Conservation (phyloP, 257 asterid species). For the Osmanthus fragrans region DNA sequence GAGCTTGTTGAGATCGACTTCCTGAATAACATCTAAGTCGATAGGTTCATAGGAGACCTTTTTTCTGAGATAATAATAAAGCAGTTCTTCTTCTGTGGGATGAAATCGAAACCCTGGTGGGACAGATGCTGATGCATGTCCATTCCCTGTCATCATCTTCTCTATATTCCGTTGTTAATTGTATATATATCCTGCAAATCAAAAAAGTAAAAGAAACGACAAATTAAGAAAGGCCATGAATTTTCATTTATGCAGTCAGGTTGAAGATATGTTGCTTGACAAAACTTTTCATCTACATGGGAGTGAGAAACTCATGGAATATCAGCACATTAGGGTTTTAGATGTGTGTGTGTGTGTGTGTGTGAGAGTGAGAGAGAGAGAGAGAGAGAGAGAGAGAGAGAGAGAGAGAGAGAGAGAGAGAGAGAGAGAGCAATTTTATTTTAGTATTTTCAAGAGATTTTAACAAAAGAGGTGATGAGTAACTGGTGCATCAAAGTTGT, state of each 20-base stretch:
- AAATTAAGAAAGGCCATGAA: neutral
- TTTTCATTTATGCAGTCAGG: neutral
- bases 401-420: too few species aligned
- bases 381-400: too few species aligned
- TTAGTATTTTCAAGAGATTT: too few species aligned
- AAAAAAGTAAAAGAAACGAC: neutral
- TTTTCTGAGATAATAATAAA: slow-evolving; percentile 73
- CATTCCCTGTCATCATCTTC: slow-evolving; percentile 47
- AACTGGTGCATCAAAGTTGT: neutral
- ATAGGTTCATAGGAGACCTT: slow-evolving; percentile 81
- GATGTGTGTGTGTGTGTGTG: too few species aligned
- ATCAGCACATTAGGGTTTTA: too few species aligned
- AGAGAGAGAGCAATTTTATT: too few species aligned
- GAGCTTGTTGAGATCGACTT: slow-evolving; percentile 88
- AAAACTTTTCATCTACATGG: neutral
- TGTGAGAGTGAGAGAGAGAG: too few species aligned
- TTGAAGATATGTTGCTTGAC: neutral
- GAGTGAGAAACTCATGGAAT: too few species aligned
- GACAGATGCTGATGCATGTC: slow-evolving; percentile 60
- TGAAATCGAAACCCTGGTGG: slow-evolving; percentile 91
- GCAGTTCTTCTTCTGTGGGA: slow-evolving; percentile 83
- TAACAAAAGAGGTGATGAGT: neutral
- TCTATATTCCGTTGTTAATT: neutral
- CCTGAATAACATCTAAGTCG: slow-evolving; percentile 73
- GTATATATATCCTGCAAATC: neutral